Conservation (phyloP, 2,329 filamentous ascomycete species). For the Colletotrichum sp. region DNA sequence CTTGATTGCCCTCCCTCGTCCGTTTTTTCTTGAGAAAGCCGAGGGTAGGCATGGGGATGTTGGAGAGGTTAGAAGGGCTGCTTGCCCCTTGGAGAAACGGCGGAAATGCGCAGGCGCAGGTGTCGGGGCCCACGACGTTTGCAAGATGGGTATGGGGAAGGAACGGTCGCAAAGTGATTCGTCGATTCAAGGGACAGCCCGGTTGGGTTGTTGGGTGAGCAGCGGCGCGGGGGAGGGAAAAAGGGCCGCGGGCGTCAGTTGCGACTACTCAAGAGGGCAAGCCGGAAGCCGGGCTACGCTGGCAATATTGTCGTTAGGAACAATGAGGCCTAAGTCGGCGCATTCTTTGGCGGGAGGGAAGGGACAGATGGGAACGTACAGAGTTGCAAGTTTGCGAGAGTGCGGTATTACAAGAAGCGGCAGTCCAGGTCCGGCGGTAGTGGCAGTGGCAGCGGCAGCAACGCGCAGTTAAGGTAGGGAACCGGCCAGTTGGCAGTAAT, state of each 20-base stretch:
- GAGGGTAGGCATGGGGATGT: slow-evolving; percentile 81
- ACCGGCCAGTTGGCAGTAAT: not conserved
- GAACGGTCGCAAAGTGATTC: slow-evolving; percentile 17
- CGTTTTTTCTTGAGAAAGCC: slow-evolving; percentile 98
- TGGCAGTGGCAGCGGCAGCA: not conserved
- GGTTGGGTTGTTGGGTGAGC: slow-evolving; percentile 2
- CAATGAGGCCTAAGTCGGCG: slow-evolving; percentile 8
- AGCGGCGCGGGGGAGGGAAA: not conserved
- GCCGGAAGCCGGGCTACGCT: not conserved
- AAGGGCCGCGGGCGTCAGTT: not conserved
- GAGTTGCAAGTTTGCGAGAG: not conserved
- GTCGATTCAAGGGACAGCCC: slow-evolving; percentile 18
- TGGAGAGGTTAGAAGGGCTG: slow-evolving; percentile 30
- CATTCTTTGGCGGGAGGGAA: not conserved
- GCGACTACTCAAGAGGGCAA: not conserved
- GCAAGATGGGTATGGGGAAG: slow-evolving; percentile 10
- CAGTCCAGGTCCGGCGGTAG: not conserved
- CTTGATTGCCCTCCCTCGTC: slow-evolving; percentile 86
- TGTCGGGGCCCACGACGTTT: slow-evolving; percentile 20
- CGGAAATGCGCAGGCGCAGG: slow-evolving; percentile 8
- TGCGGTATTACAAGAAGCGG: not conserved
- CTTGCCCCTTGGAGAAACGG: slow-evolving; percentile 9
- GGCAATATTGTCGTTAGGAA: slow-evolving; percentile 17
- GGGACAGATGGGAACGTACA: not conserved
- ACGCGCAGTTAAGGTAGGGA: not conserved